Evolutionary conservation across 2,329 filamentous ascomycete species (phyloP).

Genomic region (Colletotrichum cereale): DNA sequence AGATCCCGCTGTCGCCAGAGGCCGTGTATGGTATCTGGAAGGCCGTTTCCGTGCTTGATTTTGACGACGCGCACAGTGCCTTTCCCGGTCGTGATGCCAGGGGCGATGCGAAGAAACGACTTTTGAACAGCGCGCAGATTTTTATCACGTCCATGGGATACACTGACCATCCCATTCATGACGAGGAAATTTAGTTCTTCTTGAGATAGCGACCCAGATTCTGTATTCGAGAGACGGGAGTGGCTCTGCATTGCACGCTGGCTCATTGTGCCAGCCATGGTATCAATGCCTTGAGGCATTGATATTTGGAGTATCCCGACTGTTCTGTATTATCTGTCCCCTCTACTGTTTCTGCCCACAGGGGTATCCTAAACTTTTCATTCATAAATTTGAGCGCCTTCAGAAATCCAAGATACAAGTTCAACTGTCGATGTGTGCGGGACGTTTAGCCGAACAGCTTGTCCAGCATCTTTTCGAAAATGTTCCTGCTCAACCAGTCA

Average conservation of each 20-base stretch:
- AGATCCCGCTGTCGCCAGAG: conserved; percentile 34
- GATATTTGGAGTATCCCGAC: neutral
- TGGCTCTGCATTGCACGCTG: neutral
- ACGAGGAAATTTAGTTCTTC: conserved; percentile 7
- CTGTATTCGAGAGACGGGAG: neutral
- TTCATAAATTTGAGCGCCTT: neutral
- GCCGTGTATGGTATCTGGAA: conserved; percentile 35
- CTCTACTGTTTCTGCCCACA: neutral
- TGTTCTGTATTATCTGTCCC: neutral
- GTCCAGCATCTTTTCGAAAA: conserved; percentile 22
- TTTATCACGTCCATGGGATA: conserved; percentile 38
- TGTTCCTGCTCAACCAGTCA: conserved; percentile 10
- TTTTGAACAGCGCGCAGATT: conserved; percentile 39
- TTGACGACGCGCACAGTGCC: conserved; percentile 34
- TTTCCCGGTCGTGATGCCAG: conserved; percentile 34
- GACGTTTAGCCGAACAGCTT: conserved; percentile 24
- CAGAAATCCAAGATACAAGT: neutral
- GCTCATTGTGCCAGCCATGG: neutral
- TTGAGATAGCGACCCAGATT: neutral
- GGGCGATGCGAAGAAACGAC: conserved; percentile 32
- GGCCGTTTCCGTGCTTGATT: conserved; percentile 30
- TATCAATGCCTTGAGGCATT: neutral
- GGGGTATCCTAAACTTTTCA: neutral
- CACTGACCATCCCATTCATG: conserved; percentile 24
- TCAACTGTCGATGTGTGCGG: neutral